phyloP scores from a whole-genome alignment of 768 basidiomycete genomes.

The Lentinula sp. region DNA sequence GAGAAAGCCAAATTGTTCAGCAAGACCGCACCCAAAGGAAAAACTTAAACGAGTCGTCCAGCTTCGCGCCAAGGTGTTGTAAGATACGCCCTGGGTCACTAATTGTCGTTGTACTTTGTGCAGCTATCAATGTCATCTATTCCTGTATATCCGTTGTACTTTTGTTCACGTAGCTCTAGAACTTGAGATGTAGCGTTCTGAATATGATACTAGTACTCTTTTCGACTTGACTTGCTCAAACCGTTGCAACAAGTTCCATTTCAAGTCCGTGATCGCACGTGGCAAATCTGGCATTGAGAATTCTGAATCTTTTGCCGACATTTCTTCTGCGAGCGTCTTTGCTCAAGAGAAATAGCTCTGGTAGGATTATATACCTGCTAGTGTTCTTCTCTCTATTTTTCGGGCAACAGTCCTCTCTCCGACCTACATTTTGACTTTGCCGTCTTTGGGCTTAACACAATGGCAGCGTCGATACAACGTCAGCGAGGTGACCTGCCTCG shows the following conservation, averaged over 20 bases:
- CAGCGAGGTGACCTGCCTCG: conserved; percentile 40
- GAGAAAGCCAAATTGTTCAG: conserved; percentile 93
- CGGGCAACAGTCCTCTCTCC: not conserved
- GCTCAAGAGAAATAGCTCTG: conserved; percentile 1
- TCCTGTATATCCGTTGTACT: too few species aligned
- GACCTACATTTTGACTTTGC: not conserved
- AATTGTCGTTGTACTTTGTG: too few species aligned
- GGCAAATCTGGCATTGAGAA: not conserved
- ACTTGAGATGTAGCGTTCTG: too few species aligned
- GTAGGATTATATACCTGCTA: not conserved
- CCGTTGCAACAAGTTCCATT: too few species aligned
- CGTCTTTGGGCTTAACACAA: not conserved
- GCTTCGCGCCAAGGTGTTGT: too few species aligned
- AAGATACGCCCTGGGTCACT: too few species aligned
- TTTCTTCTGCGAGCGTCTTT: not conserved
- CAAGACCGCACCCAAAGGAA: conserved; percentile 72
- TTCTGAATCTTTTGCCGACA: not conserved
- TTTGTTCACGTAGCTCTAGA: too few species aligned
- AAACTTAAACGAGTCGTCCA: conserved; percentile 32
- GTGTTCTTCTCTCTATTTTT: not conserved
- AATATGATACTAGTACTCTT: too few species aligned
- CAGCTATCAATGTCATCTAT: too few species aligned
- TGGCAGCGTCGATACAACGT: conserved; percentile 4
- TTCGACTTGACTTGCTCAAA: too few species aligned
- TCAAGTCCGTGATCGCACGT: not conserved